Base-by-base conservation (phyloP, 208 protist genomes). In the Phytomonas sp. region DNA sequence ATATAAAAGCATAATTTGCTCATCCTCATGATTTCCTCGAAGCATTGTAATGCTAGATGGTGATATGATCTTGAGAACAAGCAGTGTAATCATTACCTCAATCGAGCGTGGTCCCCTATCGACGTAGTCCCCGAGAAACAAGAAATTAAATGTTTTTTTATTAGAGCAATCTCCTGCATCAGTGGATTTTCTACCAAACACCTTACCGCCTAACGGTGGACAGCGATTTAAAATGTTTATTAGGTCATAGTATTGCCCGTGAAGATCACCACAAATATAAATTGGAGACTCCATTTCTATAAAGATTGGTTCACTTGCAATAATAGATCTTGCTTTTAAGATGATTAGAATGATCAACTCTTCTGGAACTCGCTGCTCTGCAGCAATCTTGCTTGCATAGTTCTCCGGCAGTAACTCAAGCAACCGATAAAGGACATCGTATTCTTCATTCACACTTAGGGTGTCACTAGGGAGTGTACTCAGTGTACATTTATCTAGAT, bases 81-180 rank as follows among this genome's bases (percentile, higher is more conserved):
- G 83, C 15, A 97, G 76, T 62, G 94, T 91, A 80, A 94, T 89
- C 32, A 97, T 80, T 36, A 86, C 93, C 81, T 97, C 89, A 17
- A 97, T 73, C 26, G 88, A 93, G 66, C 91, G 93, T 3, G 87
- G 80, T 8, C 98, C 98, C 73, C 98, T 91, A 71, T 99, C 98
- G n/a, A 99, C 98, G 79, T 99, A 99, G 81, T 99, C 97, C n/a
- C 93, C 98, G 17, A 99, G 85, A 77, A 99, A 99, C 77, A 99
- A 98, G 73, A 34, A 34, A 34, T 46, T 46, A 46, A 23, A 46
- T 46, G 40, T 1, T 8, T 46, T 46, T 46, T 46, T 20, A 46
- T 20, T 46, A 9, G 40, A 8, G 15, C 11, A 17, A 46, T 17
- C 40, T 46, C 15, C 40, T 46, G 40, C 11, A 23, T 46, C 99